Base-by-base conservation (phyloP, 257 asterid genomes). In the Prunella vulgaris region DNA sequence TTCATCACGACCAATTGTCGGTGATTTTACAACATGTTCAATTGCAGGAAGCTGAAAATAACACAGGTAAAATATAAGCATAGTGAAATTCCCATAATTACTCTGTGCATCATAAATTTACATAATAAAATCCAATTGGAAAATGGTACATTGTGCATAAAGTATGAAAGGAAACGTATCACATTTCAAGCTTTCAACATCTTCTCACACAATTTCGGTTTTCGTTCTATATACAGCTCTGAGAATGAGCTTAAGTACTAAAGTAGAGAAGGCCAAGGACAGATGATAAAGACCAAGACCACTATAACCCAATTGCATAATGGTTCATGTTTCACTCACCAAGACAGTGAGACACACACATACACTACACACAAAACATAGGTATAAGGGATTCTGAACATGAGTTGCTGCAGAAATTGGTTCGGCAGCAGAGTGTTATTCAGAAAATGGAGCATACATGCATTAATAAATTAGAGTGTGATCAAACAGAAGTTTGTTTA, bases 1-100 rank as follows among this genome's bases (percentile, higher is more conserved):
- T 76, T 88, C 82, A 74, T 84, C 95, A 60, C 78, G 89, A 35
- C 61, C 80, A 12, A 51, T 61, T 49, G 87, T 70, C 21, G 93
- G 77, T 59, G 88, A 86, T 68, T 91, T 87, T 60, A 73, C 89
- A 13, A 94, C 85, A 44, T 80, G 81, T 79, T 94, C 99, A 77
- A 94, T 87, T 42, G 99, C 80, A 66, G 99, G 99, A 69, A 94
- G 99, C 97, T 93, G 97, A 77, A 77, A 82, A 81, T 7, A 76
- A 72, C 48, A 77, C 17, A 32, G 28, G 30, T n/a, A n/a, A 52
- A 74, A 71, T 13, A 37, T 74, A 67, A 80, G 78, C 60, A 63
- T 44, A 24, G 60, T 10, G 35, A 22, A 24, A 59, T 6, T 21
- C 32, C 14, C 37, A 72, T 12, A 70, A 74, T 40, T 51, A 69